Base-by-base conservation (phyloP, 2,329 filamentous ascomycete species). In the Penicillium hordei region DNA sequence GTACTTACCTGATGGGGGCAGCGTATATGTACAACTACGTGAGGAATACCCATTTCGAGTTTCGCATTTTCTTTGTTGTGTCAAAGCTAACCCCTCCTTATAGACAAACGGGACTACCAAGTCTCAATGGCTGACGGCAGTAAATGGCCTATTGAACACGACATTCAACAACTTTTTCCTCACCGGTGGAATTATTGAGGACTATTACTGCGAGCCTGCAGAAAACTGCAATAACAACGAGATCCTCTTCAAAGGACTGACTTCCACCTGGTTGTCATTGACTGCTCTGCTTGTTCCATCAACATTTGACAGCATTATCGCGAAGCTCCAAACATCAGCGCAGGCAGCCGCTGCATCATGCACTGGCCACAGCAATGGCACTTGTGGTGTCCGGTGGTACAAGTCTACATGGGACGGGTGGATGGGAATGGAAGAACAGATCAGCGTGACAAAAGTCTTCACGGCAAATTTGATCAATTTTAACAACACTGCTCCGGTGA, bases 1-100 rank as follows among this genome's bases (percentile, higher is more conserved):
- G 82, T 1, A 77, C 86, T 23, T 77, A 86, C 38, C 70, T 87
- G 7, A 69, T 73, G 52, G 88, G 88, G 1, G 81, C 82, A 0
- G 87, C 87, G 0, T 86, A 84, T 61, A 85, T 90, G 83, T 90
- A 88, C 71, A 89, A 90, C 68, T 81, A 69, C 66, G 80, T 82
- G 68, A 64, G 77, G 3, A 29, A 34, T 5, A 1, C 44, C n/a
- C 15, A 4, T 33, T 40, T 31, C 12, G 7, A 9, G 5, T n/a
- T 15, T 38, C 23, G 7, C 5, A 10, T 19, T 27, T 19, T 39
- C 4, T 15, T n/a, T 29, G 21, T 29, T 19, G 19, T 8, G 15
- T 4, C 2, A 6, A 19, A 19, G 27, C 40, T 53, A n/a, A 53
- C 21, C 12, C 5, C 5, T 29, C 5, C 13, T 9, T 19, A 33